These are phyloP conservation scores for Fusarium sp. DNA, from an alignment of 2,329 filamentous ascomycete genomes.

Conservation along the genomic window DNA sequence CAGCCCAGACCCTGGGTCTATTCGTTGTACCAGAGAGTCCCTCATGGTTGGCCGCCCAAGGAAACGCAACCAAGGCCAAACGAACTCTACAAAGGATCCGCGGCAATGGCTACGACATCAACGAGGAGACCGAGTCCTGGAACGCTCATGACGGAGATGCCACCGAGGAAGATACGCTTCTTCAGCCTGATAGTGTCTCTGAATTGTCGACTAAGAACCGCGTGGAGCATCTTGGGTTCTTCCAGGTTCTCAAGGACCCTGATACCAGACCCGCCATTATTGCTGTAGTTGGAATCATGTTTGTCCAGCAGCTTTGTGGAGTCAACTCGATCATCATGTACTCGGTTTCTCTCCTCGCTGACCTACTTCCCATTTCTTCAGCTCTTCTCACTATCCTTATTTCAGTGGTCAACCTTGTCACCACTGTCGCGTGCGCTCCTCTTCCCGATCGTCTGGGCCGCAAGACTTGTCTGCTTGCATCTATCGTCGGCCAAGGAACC, in stretches of 20 bases:
- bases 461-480: constrained; percentile 85
- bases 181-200: constrained; percentile 55
- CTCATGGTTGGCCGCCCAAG: constrained; percentile 82
- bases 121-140: constrained; percentile 77
- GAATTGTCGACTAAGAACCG: constrained; percentile 37
- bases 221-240: constrained; percentile 65
- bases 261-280: constrained; percentile 79
- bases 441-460: constrained; percentile 89
- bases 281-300: constrained; percentile 90
- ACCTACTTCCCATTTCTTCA: constrained; percentile 83
- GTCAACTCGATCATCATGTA: constrained; percentile 99
- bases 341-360: constrained; percentile 87
- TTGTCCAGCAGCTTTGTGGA: constrained; percentile 90
- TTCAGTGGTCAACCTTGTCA: constrained; percentile 85
- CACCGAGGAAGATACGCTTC: constrained; percentile 78
- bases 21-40: constrained; percentile 87
- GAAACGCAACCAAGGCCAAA: constrained; percentile 70
- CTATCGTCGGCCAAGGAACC: constrained; percentile 84
- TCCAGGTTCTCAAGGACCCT: constrained; percentile 74
- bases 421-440: constrained; percentile 84
- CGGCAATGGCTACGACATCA: constrained; percentile 75
- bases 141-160: constrained; percentile 56
- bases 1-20: constrained; percentile 76
- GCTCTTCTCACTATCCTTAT: constrained; percentile 88
- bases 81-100: constrained; percentile 80